Evolutionary conservation across 306 rosid species (phyloP), one percentile per base, ranked within the genome.

Genomic region (Abrus pulchellus): DNA sequence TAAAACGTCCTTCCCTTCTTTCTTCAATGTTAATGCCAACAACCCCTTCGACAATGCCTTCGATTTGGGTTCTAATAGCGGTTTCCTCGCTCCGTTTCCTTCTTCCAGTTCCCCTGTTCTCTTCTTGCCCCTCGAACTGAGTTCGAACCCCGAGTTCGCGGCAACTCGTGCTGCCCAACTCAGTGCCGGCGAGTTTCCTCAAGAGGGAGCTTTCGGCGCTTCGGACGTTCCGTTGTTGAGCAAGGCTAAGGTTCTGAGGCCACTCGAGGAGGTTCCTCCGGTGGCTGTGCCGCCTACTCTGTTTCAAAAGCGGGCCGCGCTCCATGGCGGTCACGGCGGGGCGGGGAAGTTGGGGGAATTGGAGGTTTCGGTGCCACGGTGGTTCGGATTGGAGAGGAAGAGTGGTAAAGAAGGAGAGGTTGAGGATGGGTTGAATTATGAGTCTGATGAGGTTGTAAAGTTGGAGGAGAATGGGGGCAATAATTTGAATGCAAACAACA

Each of bases 251-350:
- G 82, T 41, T 52, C 55, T 86, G 52, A 29, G 83, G 76, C 88
- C 90, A 57, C 85, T 84, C 3, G 84, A 90, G 30, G 87, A 79
- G 8, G 80, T 82, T 63, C 86, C 91, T 20, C 80, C 82, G 1
- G 57, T 55, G 72, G 93, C 87, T 2, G 77, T 86, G 5, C 86
- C 83, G 47, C 91, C 91, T 0, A 89, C 90, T 59, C 62, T 90
- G 56, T 90, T 89, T 62, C 90, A 89, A 87, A 89, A 90, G 79
- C 84, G 97, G 68, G 87, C 87, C 3, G 89, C 87, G 2, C 88
- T 3, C 90, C 80, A 38, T 75, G 85, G 47, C 75, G 85, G 44
- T 89, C 80, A 38, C 77, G 85, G 47, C 75, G 85, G 44, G 80
- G 74, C 44, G 0, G 86, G 85, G 28, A 77, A 64, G 59, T 53